Evolutionary conservation across 768 basidiomycete species (phyloP).

Genomic region (Collybia sp.): DNA sequence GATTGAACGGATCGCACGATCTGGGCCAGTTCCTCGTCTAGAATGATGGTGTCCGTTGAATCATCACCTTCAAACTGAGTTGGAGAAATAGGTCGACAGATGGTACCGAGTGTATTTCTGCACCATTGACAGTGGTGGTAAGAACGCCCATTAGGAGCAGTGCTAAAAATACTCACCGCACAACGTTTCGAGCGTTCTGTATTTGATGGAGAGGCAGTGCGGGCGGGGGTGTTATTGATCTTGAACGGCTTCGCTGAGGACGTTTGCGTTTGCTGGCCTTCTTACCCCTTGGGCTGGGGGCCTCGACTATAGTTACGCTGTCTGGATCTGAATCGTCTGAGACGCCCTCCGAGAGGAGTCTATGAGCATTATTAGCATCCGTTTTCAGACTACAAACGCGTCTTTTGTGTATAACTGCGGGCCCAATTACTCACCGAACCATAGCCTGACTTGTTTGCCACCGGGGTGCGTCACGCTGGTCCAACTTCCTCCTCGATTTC

Average conservation of each 20-base stretch:
- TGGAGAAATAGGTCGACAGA: conserved; percentile 44
- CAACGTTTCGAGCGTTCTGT: conserved; percentile 50
- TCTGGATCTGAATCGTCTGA: conserved; percentile 45
- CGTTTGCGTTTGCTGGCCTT: conserved; percentile 32
- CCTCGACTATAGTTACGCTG: conserved; percentile 29
- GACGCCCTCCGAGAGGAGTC: conserved; percentile 34
- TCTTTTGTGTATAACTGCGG: background rate
- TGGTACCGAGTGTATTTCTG: conserved; percentile 44
- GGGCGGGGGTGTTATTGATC: conserved; percentile 77
- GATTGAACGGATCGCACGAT: conserved; percentile 37
- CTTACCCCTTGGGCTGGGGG: conserved; percentile 23
- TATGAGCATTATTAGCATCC: conserved; percentile 13
- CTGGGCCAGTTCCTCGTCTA: conserved; percentile 59
- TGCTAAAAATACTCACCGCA: conserved; percentile 44
- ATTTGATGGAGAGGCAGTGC: conserved; percentile 48
- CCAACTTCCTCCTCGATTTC: conserved; percentile 34
- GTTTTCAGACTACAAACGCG: conserved; percentile 4
- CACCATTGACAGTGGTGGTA: background rate
- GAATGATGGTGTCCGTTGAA: conserved; percentile 40
- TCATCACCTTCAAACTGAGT: conserved; percentile 34
- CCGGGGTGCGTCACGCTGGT: conserved; percentile 23
- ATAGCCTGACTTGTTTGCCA: conserved; percentile 40
- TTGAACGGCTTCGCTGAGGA: conserved; percentile 50
- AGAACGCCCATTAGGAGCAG: background rate
- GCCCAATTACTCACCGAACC: conserved; percentile 29